Evolutionary conservation across 805 yeast species (phyloP).

Genomic region (Brettanomyces naardenensis): DNA sequence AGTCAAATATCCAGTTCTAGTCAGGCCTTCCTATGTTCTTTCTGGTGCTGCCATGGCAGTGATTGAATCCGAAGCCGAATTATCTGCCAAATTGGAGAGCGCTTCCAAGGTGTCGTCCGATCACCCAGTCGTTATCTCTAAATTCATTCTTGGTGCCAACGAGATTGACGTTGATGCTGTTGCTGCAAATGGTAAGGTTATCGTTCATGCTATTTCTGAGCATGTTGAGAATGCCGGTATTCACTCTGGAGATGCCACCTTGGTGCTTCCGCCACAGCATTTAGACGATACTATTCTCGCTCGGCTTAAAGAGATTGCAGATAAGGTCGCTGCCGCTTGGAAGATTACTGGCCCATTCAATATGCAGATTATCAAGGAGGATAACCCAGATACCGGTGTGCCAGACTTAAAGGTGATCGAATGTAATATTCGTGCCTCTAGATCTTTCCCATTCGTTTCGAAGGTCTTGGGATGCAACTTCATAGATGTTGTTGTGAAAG

Average conservation of each 20-base stretch:
- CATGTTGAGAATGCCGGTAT: conserved; percentile 99
- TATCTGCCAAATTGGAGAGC: conserved; percentile 71
- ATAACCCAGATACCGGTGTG: conserved; percentile 47
- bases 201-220: conserved; percentile 94
- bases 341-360: conserved; percentile 96
- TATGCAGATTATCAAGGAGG: conserved; percentile 90
- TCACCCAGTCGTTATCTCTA: conserved; percentile 95
- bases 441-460: conserved; percentile 98
- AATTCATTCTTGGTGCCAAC: conserved; percentile 91
- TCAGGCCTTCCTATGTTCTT: conserved; percentile 94
- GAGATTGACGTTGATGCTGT: conserved; percentile 98
- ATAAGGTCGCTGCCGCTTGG: conserved; percentile 90
- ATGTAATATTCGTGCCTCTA: conserved; percentile 96
- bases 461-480: conserved; percentile 93
- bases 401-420: conserved; percentile 88
- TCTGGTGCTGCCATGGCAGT: conserved; percentile 99
- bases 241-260: conserved; percentile 97
- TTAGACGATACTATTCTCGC: conserved; percentile 57
- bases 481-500: conserved; percentile 89
- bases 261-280: conserved; percentile 85
- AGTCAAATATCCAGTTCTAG: conserved; percentile 92
- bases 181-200: conserved; percentile 78
- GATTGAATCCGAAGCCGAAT: conserved; percentile 69
- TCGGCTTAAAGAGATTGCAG: conserved; percentile 81
- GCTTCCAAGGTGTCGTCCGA: conserved; percentile 93